Percentiles rank a stretch among this genome's conserved stretches.
phyloP scores from a whole-genome alignment of 345 rosid genomes.

The Garcia nutans region DNA sequence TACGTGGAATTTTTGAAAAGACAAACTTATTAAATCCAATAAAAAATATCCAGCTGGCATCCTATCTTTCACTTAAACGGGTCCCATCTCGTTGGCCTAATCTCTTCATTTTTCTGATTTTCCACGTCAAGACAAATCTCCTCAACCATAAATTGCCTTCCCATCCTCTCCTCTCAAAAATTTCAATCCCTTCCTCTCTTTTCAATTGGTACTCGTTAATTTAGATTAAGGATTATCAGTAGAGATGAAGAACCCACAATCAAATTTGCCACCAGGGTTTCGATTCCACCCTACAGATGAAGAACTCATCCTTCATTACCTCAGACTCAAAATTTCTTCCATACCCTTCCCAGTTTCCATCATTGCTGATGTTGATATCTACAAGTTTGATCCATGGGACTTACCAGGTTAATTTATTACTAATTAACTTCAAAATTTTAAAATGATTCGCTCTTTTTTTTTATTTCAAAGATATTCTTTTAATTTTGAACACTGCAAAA shows the following conservation, averaged over 20 bases:
- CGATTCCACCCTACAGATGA: slow-evolving; percentile 98
- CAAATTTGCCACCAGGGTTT: slow-evolving; percentile 88
- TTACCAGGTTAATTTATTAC: slow-evolving; percentile 52
- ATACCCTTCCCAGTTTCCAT: slow-evolving; percentile 67
- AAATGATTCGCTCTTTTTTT: neutral
- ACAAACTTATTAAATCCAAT: slow-evolving; percentile 9
- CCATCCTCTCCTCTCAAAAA: slow-evolving; percentile 54
- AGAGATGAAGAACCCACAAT: slow-evolving; percentile 60
- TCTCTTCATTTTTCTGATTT: slow-evolving; percentile 9
- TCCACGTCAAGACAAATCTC: slow-evolving; percentile 56
- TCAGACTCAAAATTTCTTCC: slow-evolving; percentile 61
- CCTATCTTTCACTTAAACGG: neutral
- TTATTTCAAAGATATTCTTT: no score
- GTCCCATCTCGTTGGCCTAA: slow-evolving; percentile 35
- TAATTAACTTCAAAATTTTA: no score
- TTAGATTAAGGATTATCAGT: neutral
- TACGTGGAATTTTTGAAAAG: slow-evolving; percentile 10
- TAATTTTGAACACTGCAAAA: no score
- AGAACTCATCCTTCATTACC: slow-evolving; percentile 93
- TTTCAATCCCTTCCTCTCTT: slow-evolving; percentile 46
- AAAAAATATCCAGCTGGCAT: slow-evolving; percentile 32
- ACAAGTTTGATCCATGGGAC: slow-evolving; percentile 95
- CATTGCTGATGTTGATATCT: slow-evolving; percentile 91
- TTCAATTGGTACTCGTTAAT: neutral
- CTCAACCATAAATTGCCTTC: slow-evolving; percentile 59